Conservation (phyloP, 192 early-diverging fungal genomes). For the Coemansia sp. region DNA sequence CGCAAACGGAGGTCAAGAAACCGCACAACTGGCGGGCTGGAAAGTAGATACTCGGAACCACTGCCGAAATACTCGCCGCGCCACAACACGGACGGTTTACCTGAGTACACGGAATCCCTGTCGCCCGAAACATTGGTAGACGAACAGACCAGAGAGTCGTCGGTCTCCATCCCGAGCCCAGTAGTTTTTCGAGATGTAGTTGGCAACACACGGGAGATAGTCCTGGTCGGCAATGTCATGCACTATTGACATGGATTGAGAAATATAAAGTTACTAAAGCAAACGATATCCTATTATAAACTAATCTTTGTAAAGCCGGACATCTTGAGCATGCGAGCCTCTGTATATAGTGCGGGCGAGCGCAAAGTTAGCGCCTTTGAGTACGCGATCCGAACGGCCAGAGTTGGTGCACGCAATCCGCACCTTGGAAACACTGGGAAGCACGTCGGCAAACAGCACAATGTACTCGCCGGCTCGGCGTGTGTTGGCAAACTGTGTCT, state of each 20-base stretch:
- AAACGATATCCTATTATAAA: background rate
- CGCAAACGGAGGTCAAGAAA: background rate
- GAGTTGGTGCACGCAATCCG: background rate
- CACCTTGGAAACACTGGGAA: constrained; percentile 6
- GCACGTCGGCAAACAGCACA: constrained; percentile 13
- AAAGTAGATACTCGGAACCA: constrained; percentile 13
- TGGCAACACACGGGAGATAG: background rate
- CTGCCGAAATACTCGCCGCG: constrained; percentile 27
- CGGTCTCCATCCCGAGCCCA: constrained; percentile 1
- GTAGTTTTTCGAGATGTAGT: background rate
- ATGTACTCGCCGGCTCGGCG: constrained; percentile 14
- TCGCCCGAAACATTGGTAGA: background rate
- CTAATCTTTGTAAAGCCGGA: background rate
- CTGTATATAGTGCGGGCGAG: constrained; percentile 4
- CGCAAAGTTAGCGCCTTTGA: constrained; percentile 4
- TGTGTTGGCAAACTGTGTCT: background rate
- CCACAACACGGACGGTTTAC: background rate
- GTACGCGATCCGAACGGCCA: background rate
- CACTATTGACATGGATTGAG: background rate
- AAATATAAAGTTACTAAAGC: background rate
- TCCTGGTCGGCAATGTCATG: background rate
- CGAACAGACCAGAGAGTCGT: background rate
- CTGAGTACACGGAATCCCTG: background rate
- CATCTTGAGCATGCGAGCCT: background rate
- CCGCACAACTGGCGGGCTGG: background rate